phyloP scores from a whole-genome alignment of 108 stramenopile species.

The Pseudonitzschia pungens region DNA sequence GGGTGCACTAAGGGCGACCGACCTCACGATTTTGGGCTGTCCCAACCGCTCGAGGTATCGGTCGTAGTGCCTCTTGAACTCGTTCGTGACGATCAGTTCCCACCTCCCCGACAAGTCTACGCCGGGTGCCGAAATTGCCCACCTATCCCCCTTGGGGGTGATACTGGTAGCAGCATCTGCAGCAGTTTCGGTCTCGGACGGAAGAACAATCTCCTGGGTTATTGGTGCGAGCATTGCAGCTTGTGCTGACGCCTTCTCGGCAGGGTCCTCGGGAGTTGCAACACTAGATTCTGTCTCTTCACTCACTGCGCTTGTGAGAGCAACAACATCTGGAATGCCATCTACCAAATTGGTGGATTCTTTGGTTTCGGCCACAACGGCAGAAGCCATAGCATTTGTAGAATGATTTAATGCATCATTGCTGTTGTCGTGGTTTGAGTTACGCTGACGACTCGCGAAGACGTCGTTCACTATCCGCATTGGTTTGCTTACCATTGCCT shows the following conservation, averaged over 20 bases:
- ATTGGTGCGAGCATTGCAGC: background rate
- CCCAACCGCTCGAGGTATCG: conserved; percentile 67
- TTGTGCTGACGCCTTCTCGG: background rate
- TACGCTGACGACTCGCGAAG: background rate
- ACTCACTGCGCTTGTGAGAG: background rate
- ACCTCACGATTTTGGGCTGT: conserved; percentile 72
- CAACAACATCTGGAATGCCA: background rate
- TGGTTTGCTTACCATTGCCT: conserved; percentile 1
- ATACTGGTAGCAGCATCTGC: background rate
- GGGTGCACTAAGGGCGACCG: conserved; percentile 48
- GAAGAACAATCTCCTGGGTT: background rate
- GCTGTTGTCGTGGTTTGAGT: background rate
- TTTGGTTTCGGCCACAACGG: background rate
- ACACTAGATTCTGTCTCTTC: too few species aligned
- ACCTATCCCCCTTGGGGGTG: conserved; percentile 53
- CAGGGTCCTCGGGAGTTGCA: too few species aligned
- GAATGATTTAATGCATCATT: background rate
- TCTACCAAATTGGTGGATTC: background rate
- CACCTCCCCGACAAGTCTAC: conserved; percentile 75
- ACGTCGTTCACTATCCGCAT: background rate
- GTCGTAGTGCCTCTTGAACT: conserved; percentile 73
- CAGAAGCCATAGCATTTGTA: background rate
- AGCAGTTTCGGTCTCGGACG: background rate
- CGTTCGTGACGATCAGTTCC: conserved; percentile 64
- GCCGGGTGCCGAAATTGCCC: conserved; percentile 52